Evolutionary conservation across 129 eudicot species (phyloP).

Genomic region (Ambrosia trifida): DNA sequence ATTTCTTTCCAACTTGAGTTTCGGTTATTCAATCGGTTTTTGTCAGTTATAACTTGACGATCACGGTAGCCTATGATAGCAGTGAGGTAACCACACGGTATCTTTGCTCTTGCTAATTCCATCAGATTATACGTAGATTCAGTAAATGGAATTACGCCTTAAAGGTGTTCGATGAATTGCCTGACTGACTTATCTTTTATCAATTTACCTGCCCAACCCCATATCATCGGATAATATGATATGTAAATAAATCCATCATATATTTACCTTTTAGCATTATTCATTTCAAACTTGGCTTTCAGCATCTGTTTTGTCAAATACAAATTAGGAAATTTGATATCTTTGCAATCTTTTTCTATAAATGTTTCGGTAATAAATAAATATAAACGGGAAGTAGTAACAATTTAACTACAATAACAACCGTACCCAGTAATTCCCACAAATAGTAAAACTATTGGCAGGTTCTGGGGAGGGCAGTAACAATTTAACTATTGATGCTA

Average conservation of each 20-base stretch:
- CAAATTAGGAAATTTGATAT: neutral
- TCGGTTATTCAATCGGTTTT: neutral
- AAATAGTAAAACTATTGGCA: too few relatives aligned
- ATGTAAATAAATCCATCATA: slow-evolving; percentile 2
- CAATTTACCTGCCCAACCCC: neutral
- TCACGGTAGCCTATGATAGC: neutral
- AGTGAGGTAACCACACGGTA: neutral
- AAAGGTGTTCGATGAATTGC: slow-evolving; percentile 23
- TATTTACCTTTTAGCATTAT: neutral
- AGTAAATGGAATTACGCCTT: slow-evolving; percentile 10
- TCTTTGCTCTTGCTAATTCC: neutral
- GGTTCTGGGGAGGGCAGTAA: too few relatives aligned
- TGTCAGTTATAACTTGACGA: neutral
- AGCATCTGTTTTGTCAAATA: neutral
- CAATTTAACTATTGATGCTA: neutral
- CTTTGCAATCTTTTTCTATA: neutral
- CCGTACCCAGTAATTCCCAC: too few relatives aligned
- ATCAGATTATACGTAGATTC: slow-evolving; percentile 1
- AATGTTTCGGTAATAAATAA: neutral
- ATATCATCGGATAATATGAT: slow-evolving; percentile 8
- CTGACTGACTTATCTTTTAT: slow-evolving; percentile 6
- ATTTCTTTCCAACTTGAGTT: too few relatives aligned
- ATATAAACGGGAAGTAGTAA: slow-evolving; percentile 5
- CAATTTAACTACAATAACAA: too few relatives aligned
- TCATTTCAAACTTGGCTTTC: neutral